Evolutionary conservation across 176 grass and related monocot genomes (phyloP).

Genomic region (Dendrocalamus sinicus): DNA sequence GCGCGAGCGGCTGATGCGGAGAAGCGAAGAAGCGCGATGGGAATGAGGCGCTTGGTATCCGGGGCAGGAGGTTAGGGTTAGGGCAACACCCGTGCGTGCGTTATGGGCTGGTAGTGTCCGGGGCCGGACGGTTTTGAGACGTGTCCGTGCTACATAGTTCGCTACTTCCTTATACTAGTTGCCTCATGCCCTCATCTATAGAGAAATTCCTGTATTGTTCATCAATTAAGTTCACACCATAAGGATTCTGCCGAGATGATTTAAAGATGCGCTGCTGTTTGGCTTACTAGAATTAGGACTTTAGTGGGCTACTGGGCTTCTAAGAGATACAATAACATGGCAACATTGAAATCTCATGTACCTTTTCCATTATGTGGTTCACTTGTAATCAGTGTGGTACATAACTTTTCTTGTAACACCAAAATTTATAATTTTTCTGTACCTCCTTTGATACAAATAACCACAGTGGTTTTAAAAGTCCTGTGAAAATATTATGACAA

Average conservation of each 20-base stretch:
- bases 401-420: constrained; percentile 3
- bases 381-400: neutral
- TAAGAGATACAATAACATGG: neutral
- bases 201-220: constrained; percentile 1
- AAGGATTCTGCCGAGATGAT: constrained; percentile 25
- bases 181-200: neutral
- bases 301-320: constrained; percentile 13
- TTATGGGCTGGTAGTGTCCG: too few relatives aligned
- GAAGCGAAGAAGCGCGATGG: too few relatives aligned
- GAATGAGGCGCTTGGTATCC: too few relatives aligned
- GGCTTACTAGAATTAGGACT: constrained; percentile 28
- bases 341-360: constrained; percentile 11
- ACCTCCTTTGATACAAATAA: neutral
- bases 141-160: too few relatives aligned
- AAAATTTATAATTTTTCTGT: neutral
- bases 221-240: neutral
- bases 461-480: neutral
- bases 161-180: constrained; percentile 20
- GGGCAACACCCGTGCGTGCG: too few relatives aligned
- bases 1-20: too few relatives aligned
- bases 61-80: too few relatives aligned
- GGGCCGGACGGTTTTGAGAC: too few relatives aligned
- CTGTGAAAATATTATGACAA: neutral
- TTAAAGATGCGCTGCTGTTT: neutral
- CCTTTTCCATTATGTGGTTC: neutral